phyloP scores from a whole-genome alignment of 2,329 filamentous ascomycete species.

The Teratosphaeria zuluensis region DNA sequence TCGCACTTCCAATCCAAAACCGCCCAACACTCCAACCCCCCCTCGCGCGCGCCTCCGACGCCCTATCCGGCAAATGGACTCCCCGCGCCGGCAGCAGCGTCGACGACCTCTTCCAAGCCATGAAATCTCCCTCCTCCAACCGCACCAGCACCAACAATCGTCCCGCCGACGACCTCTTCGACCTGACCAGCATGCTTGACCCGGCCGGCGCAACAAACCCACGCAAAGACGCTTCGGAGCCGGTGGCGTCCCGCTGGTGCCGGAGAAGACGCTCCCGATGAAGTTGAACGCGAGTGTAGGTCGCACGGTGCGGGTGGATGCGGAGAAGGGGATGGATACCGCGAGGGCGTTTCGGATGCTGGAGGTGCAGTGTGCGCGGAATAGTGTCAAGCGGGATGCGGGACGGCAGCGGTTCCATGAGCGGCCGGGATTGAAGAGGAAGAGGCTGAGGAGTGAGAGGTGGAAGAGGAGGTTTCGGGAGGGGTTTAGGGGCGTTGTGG shows the following conservation, averaged over 20 bases:
- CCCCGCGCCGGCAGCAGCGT: constrained; percentile 6
- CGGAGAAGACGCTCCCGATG: constrained; percentile 12
- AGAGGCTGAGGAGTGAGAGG: constrained; percentile 59
- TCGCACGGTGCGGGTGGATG: constrained; percentile 29
- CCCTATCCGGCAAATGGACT: background rate
- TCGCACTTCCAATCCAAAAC: constrained; percentile 18
- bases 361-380: constrained; percentile 38
- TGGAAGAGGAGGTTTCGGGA: constrained; percentile 60
- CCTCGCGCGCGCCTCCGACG: constrained; percentile 1
- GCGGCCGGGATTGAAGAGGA: constrained; percentile 64
- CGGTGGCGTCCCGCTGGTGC: constrained; percentile 1
- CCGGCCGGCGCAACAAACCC: constrained; percentile 1
- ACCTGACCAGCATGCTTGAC: constrained; percentile 7
- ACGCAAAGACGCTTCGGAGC: background rate
- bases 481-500: constrained; percentile 56
- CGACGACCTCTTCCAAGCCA: constrained; percentile 1
- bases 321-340: constrained; percentile 33
- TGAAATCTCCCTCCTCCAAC: constrained; percentile 1
- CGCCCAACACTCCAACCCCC: constrained; percentile 14
- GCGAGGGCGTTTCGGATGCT: constrained; percentile 38
- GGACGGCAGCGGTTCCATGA: constrained; percentile 61
- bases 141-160: too few relatives aligned
- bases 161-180: constrained; percentile 3
- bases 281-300: constrained; percentile 32
- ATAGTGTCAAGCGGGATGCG: constrained; percentile 50